These are phyloP conservation scores for Paecilomyces sp. DNA, from an alignment of 2,329 filamentous ascomycete genomes.

Conservation along the genomic window DNA sequence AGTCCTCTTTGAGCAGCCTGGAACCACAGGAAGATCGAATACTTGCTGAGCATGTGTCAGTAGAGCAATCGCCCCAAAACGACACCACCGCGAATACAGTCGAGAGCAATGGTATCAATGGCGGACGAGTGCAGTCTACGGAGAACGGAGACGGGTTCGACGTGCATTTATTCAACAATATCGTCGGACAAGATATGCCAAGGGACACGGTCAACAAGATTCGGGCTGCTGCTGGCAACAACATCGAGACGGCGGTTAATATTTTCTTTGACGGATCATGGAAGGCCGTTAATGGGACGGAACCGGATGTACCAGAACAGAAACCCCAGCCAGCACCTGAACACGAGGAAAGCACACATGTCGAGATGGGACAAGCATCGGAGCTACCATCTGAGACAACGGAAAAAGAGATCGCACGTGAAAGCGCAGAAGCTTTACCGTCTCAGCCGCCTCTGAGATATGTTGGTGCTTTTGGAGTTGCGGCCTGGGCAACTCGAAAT, in stretches of 20 bases:
- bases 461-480: conserved; percentile 84
- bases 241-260: conserved; percentile 57
- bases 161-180: conserved; percentile 46
- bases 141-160: conserved; percentile 43
- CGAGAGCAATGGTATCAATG: neutral
- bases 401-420: conserved; percentile 1
- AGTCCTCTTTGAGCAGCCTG: neutral
- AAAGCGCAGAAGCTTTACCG: conserved; percentile 8
- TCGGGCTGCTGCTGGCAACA: conserved; percentile 41
- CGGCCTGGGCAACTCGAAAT: conserved; percentile 85
- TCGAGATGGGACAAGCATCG: neutral
- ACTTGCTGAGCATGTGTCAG: neutral
- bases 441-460: conserved; percentile 57
- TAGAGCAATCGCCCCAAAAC: neutral
- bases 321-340: conserved; percentile 5
- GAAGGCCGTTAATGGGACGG: conserved; percentile 28
- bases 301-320: conserved; percentile 6
- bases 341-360: neutral
- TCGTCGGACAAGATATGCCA: conserved; percentile 49
- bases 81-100: neutral
- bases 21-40: neutral
- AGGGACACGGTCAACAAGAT: conserved; percentile 40
- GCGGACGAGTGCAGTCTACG: neutral
- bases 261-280: conserved; percentile 59
- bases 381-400: conserved; percentile 5